Percentiles rank a stretch among this genome's conserved stretches.
Evolutionary conservation across 805 yeast genomes (phyloP).

Genomic region (Starmerella gropengiesseri): DNA sequence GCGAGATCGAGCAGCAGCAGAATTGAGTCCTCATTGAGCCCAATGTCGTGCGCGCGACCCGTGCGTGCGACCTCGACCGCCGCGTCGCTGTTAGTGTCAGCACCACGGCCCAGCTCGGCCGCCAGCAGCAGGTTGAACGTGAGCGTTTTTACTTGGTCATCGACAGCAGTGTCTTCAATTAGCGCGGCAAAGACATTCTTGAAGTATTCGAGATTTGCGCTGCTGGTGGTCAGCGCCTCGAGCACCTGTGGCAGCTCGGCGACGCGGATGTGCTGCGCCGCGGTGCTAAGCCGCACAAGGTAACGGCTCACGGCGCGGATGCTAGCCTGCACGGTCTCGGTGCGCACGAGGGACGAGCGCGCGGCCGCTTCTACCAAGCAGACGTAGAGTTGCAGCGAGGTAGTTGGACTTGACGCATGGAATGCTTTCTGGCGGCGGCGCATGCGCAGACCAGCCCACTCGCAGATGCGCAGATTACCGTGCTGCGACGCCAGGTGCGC

Average conservation of each 20-base stretch:
- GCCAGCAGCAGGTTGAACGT: constrained; percentile 23
- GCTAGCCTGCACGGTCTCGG: constrained; percentile 7
- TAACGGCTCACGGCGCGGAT: constrained; percentile 22
- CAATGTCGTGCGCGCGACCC: constrained; percentile 9
- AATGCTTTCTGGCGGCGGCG: constrained; percentile 24
- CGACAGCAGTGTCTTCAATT: constrained; percentile 11
- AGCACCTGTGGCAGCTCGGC: constrained; percentile 23
- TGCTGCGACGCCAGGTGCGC: constrained; percentile 23
- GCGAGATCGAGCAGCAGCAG: constrained; percentile 11
- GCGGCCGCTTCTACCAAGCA: constrained; percentile 24
- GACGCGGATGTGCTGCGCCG: constrained; percentile 17
- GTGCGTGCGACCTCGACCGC: constrained; percentile 8
- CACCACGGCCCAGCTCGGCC: constrained; percentile 1
- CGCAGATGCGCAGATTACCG: constrained; percentile 26
- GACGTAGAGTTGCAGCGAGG: constrained; percentile 14
- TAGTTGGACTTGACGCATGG: neutral
- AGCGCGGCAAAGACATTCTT: constrained; percentile 16
- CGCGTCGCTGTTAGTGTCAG: neutral
- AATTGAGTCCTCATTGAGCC: constrained; percentile 18
- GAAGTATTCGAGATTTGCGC: constrained; percentile 4
- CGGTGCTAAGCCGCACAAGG: constrained; percentile 21
- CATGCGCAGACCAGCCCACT: constrained; percentile 27
- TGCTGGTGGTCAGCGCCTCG: constrained; percentile 11
- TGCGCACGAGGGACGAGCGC: constrained; percentile 7
- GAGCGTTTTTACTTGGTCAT: constrained; percentile 20